These are phyloP conservation scores for Ballota nigra DNA, from an alignment of 257 asterid genomes.

Conservation along the genomic window DNA sequence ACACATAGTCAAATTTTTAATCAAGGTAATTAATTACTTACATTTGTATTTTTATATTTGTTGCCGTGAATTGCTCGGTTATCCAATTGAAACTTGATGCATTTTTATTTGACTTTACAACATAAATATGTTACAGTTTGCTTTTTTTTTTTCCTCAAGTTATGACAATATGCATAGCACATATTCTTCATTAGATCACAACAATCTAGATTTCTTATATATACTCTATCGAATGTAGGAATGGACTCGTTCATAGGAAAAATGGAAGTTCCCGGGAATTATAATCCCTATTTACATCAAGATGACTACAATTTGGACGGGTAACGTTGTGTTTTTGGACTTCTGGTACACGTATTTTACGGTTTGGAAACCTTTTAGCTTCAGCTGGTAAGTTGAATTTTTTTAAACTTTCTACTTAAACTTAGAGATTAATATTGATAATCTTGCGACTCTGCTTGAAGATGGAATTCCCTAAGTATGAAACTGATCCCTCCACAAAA, in stretches of 20 bases:
- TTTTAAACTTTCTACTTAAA: conserved; percentile 12
- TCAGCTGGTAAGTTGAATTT: background rate
- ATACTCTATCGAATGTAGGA: conserved; percentile 28
- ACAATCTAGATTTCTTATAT: no score
- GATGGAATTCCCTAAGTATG: background rate
- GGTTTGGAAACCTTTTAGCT: background rate
- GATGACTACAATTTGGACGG: conserved; percentile 44
- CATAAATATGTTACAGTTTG: no score
- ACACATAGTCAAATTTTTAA: background rate
- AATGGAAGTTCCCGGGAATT: conserved; percentile 46
- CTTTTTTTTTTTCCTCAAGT: no score
- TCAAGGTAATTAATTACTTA: background rate
- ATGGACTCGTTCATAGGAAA: conserved; percentile 46
- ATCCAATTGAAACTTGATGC: no score
- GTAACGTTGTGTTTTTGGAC: conserved; percentile 7
- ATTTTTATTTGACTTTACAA: no score
- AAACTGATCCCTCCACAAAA: background rate
- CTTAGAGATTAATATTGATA: conserved; percentile 5
- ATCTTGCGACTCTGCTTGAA: conserved; percentile 6
- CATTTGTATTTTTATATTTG: no score
- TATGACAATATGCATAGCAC: no score
- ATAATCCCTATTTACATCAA: conserved; percentile 39
- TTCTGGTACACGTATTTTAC: conserved; percentile 3
- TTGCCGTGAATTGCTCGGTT: no score
- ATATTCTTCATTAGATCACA: no score